Conservation (phyloP, 345 rosid species). For the Populus pruinosa region DNA sequence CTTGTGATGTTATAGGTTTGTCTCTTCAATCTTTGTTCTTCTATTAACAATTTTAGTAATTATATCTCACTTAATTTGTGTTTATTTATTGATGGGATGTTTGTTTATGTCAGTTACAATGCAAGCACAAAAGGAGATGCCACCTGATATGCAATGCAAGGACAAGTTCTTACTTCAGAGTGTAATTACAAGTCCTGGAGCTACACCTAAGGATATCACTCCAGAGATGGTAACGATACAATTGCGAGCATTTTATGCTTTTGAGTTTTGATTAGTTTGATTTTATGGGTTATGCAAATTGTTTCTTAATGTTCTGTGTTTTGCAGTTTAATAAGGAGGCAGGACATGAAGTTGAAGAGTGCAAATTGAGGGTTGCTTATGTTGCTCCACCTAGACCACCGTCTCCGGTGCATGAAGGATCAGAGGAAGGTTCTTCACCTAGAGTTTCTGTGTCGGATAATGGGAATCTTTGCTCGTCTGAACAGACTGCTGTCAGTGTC, state of each 20-base stretch:
- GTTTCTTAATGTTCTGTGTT: constrained; percentile 1
- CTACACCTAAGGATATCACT: constrained; percentile 56
- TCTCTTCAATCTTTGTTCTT: constrained; percentile 1
- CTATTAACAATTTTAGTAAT: not conserved
- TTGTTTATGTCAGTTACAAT: constrained; percentile 60
- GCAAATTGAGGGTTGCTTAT: constrained; percentile 75
- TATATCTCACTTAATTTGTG: not conserved
- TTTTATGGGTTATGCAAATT: constrained; percentile 8
- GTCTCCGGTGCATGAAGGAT: constrained; percentile 73
- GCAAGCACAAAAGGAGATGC: constrained; percentile 90
- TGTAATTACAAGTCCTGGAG: constrained; percentile 54
- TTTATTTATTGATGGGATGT: constrained; percentile 13
- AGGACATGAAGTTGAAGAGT: constrained; percentile 60
- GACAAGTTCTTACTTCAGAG: constrained; percentile 83
- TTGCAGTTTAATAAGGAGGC: constrained; percentile 63
- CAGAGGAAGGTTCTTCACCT: constrained; percentile 83
- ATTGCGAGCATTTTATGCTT: not conserved
- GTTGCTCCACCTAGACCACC: constrained; percentile 73
- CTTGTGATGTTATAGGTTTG: constrained; percentile 71
- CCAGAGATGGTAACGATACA: constrained; percentile 57
- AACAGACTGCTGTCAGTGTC: constrained; percentile 53
- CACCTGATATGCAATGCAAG: constrained; percentile 80
- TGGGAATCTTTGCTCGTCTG: constrained; percentile 43
- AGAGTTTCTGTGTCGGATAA: constrained; percentile 63
- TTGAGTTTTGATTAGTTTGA: not conserved